A percentile compares a stretch with the other conserved stretches of the same genome.
phyloP scores from a whole-genome alignment of 129 eudicot genomes.

The Tanacetum coccineum region DNA sequence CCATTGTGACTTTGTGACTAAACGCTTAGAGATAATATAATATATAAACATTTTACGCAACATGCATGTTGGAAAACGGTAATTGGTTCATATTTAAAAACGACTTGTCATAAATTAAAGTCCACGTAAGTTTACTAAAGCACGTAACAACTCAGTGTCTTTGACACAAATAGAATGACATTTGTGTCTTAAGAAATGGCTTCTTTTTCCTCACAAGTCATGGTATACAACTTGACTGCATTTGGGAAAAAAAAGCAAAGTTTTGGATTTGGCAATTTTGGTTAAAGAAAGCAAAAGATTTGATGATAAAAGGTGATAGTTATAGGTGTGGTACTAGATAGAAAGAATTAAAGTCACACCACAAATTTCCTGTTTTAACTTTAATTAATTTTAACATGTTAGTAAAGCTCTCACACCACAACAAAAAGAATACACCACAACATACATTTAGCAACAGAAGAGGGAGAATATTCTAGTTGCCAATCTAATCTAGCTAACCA shows the following conservation, averaged over 20 bases:
- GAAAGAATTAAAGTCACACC: neutral
- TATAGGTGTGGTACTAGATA: conserved; percentile 2
- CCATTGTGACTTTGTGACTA: neutral
- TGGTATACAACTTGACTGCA: conserved; percentile 1
- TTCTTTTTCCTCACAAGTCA: neutral
- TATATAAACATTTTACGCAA: neutral
- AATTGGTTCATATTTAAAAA: neutral
- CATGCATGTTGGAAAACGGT: neutral
- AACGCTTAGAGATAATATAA: no score
- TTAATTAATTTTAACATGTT: neutral
- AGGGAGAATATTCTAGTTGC: no score
- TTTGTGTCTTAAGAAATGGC: neutral
- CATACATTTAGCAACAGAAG: no score
- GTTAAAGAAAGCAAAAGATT: conserved; percentile 6
- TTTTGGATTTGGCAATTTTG: neutral
- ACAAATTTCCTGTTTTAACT: neutral
- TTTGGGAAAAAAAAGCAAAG: neutral
- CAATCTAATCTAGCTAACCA: no score
- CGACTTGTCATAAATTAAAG: neutral
- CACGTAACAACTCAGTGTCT: conserved; percentile 9
- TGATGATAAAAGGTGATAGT: conserved; percentile 10
- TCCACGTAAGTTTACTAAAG: neutral
- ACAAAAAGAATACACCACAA: neutral
- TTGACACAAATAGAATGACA: neutral
- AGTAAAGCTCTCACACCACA: neutral